A percentile compares a stretch with the other conserved stretches of the same genome.
Evolutionary conservation across 257 asterid species (phyloP).

Genomic region (Plantago elongata): DNA sequence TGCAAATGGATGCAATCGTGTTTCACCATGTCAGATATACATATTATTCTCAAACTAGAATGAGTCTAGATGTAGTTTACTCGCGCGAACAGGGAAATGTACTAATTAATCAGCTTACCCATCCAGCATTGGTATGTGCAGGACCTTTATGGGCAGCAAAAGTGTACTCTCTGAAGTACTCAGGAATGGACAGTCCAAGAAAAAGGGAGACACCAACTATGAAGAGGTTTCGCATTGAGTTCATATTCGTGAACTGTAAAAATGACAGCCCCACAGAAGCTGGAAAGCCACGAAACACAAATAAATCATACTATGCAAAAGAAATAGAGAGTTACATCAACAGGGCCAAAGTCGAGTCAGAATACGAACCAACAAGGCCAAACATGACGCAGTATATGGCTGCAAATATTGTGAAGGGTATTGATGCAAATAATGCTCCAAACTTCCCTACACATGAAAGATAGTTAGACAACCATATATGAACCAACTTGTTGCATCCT

Average conservation of each 20-base stretch:
- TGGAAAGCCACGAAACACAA: constrained; percentile 30
- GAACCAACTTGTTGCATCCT: background rate
- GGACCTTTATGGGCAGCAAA: constrained; percentile 77
- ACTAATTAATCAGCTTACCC: constrained; percentile 53
- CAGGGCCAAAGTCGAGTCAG: background rate
- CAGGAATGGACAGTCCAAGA: constrained; percentile 90
- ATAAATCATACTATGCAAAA: background rate
- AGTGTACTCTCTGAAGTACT: constrained; percentile 87
- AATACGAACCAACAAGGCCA: constrained; percentile 73
- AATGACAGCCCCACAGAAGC: constrained; percentile 95
- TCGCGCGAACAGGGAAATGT: too few species aligned
- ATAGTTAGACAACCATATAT: background rate
- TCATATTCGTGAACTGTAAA: constrained; percentile 94
- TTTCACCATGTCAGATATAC: background rate
- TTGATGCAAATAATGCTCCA: constrained; percentile 92
- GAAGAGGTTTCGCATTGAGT: constrained; percentile 94
- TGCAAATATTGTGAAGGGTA: constrained; percentile 92
- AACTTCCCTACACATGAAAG: constrained; percentile 61
- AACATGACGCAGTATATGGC: constrained; percentile 86
- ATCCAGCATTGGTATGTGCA: constrained; percentile 83
- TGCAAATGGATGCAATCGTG: constrained; percentile 28
- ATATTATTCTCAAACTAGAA: too few species aligned
- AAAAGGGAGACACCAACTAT: constrained; percentile 78
- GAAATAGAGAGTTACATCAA: background rate
- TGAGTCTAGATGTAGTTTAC: too few species aligned